Evolutionary conservation across 2,329 filamentous ascomycete species (phyloP), one percentile per base, ranked within the genome.

Genomic region (Hypoxylon sp.): DNA sequence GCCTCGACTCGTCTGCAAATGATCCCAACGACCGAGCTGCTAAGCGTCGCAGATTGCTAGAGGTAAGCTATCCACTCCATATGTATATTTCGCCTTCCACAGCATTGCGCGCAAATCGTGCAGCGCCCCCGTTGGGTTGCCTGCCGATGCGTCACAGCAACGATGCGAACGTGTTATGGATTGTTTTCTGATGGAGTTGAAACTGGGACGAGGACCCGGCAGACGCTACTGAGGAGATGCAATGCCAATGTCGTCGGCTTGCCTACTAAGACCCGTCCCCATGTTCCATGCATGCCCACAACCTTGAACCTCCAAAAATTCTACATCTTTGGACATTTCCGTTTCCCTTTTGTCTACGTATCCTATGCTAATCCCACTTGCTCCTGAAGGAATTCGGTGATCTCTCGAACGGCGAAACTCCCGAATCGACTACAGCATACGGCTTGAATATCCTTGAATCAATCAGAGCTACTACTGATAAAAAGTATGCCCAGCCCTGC

Each of bases 401-500:
- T 66, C 77, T 87, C 26, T 77, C 80, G 49, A 80, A 84, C 61
- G 83, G 82, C 69, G 91, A 94, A 78, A 89, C 86, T 14, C 78
- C 80, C 56, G 88, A 91, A 75, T 88, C 88, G 14, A 94, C 91
- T 2, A 89, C 89, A 12, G 85, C 89, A 58, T 86, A 89, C 73
- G 93, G 93, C 36, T 80, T 92, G 72, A 86, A 85, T 70, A 91
- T 96, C 74, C 81, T 96, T 45, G 88, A 92, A 56, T 89, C 90
- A 74, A 87, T 97, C 74, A 89, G 89, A 72, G 85, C 87, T 69
- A 93, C 92, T 20, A 87, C 88, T 67, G 93, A 96, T 78, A 96
- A 96, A 81, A 92, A 86, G 92, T 95, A 84, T 74, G 86, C 82
- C 24, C 18, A 32, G n/a, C 11, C 16, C 24, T 5, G n/a, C 38